These are phyloP conservation scores for Bisporella sp. DNA, from an alignment of 2,329 filamentous ascomycete genomes.

Conservation along the genomic window DNA sequence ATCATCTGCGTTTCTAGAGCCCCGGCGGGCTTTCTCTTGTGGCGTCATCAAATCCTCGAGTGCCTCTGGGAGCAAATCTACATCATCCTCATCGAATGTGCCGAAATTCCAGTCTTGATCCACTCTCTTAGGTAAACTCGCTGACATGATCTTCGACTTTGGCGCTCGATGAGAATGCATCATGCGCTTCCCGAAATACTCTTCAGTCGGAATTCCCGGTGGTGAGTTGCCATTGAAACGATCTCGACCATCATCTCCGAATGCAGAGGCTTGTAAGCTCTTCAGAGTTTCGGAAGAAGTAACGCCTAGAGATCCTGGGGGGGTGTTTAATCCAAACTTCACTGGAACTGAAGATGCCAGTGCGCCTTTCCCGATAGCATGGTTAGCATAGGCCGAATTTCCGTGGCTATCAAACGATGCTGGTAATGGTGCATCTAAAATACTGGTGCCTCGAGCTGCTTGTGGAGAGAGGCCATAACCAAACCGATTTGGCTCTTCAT, in stretches of 20 bases:
- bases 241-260: slow-evolving; percentile 51
- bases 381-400: slow-evolving; percentile 83
- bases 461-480: slow-evolving; percentile 75
- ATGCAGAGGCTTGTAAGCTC: slow-evolving; percentile 58
- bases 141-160: slow-evolving; percentile 61
- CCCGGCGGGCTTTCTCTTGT: slow-evolving; percentile 58
- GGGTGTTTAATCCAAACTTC: slow-evolving; percentile 83
- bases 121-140: slow-evolving; percentile 56
- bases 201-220: slow-evolving; percentile 37
- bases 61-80: slow-evolving; percentile 55
- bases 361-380: slow-evolving; percentile 55
- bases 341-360: slow-evolving; percentile 90
- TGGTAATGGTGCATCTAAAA: slow-evolving; percentile 85
- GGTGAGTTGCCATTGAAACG: slow-evolving; percentile 48
- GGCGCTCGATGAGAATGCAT: slow-evolving; percentile 63
- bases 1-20: slow-evolving; percentile 53
- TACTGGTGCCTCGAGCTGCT: slow-evolving; percentile 68
- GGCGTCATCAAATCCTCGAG: slow-evolving; percentile 60
- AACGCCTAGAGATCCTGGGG: slow-evolving; percentile 63
- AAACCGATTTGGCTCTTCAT: slow-evolving; percentile 51
- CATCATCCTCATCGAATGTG: slow-evolving; percentile 79
- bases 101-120: slow-evolving; percentile 58
- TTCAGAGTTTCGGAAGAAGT: slow-evolving; percentile 59
- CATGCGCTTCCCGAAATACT: slow-evolving; percentile 63
- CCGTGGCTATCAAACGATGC: slow-evolving; percentile 96